Percentiles rank a stretch among this genome's conserved stretches.
Conservation (phyloP, 164 flowering plant species). For the Dillenia turbinata region DNA sequence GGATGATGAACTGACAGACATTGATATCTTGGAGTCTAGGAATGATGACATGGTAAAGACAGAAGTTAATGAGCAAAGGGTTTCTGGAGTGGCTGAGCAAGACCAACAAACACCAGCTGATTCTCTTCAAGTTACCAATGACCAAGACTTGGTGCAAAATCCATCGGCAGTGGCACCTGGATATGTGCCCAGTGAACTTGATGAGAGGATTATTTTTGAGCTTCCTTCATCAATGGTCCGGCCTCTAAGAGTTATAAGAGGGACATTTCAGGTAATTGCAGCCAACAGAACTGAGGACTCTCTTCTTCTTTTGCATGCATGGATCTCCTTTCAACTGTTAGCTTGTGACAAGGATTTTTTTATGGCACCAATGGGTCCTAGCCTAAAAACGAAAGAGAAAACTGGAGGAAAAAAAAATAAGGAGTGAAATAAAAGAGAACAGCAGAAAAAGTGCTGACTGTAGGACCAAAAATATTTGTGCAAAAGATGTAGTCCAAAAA, state of each 20-base stretch:
- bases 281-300: neutral
- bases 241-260: constrained; percentile 66
- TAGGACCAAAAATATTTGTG: too few species aligned
- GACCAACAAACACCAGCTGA: constrained; percentile 26
- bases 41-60: constrained; percentile 25
- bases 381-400: too few species aligned
- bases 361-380: too few species aligned
- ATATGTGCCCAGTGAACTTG: constrained; percentile 82
- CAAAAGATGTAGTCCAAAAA: too few species aligned
- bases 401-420: too few species aligned
- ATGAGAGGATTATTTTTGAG: constrained; percentile 93
- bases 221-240: constrained; percentile 91
- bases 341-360: too few species aligned
- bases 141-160: constrained; percentile 35
- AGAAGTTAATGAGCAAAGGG: constrained; percentile 33
- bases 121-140: constrained; percentile 31
- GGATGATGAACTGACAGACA: constrained; percentile 67
- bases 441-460: too few species aligned
- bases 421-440: too few species aligned
- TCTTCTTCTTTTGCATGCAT: too few species aligned
- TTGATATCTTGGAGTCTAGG: constrained; percentile 32
- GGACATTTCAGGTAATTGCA: constrained; percentile 88
- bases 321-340: too few species aligned
- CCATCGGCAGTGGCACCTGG: constrained; percentile 68
- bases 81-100: constrained; percentile 36